Evolutionary conservation across 306 rosid genomes (phyloP).

Genomic region (Senna siamea): DNA sequence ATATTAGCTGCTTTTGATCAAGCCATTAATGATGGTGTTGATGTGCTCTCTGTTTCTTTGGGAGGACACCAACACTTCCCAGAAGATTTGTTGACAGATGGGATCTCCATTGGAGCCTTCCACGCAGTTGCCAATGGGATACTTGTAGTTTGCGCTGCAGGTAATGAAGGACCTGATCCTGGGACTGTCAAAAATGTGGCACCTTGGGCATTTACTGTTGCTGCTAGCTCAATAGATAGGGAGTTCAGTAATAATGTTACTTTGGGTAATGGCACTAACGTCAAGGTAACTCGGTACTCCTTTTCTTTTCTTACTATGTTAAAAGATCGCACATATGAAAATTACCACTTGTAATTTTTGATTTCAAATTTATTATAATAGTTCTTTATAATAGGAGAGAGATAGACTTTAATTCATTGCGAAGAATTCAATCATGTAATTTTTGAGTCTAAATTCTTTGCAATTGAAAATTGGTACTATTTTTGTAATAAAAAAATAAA

Average conservation of each 20-base stretch:
- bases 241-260: neutral
- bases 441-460: no score
- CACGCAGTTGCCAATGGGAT: constrained; percentile 59
- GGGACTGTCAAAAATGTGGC: neutral
- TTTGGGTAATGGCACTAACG: constrained; percentile 30
- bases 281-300: no score
- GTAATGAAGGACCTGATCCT: neutral
- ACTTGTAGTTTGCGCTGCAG: constrained; percentile 38
- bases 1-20: constrained; percentile 64
- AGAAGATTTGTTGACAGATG: constrained; percentile 35
- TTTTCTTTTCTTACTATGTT: no score
- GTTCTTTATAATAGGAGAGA: no score
- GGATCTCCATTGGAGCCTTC: constrained; percentile 57
- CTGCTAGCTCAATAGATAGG: neutral
- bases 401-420: no score
- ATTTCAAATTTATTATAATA: no score
- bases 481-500: no score
- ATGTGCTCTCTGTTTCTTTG: constrained; percentile 55
- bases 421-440: no score
- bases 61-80: constrained; percentile 26
- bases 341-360: no score
- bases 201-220: neutral
- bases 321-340: no score
- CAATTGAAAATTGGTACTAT: no score
- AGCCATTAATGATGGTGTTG: constrained; percentile 77